Percentiles rank a stretch among this genome's conserved stretches.
Conservation (phyloP, 345 rosid species). For the Eucalyptus albens region DNA sequence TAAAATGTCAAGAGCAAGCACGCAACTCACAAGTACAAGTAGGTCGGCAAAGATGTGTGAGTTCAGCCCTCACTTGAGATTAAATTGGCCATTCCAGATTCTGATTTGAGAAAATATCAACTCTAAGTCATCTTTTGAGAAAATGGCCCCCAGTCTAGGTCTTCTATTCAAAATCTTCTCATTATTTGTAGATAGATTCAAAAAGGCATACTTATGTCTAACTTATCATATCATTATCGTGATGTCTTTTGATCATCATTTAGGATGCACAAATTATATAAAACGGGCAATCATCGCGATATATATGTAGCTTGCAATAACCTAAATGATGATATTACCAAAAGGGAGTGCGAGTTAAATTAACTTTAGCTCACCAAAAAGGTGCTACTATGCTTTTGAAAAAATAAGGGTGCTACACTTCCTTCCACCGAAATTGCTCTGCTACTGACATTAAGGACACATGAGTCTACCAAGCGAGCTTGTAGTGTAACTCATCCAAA, state of each 20-base stretch:
- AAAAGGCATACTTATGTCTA: not conserved
- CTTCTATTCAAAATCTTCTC: not conserved
- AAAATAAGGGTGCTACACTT: not conserved
- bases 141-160: fast-evolving
- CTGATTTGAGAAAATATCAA: fast-evolving
- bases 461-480: not conserved
- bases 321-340: not conserved
- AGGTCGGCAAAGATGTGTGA: not conserved
- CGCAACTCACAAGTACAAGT: fast-evolving
- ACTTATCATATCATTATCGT: not conserved
- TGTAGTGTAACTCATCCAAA: not conserved
- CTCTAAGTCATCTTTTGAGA: not conserved
- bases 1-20: not conserved
- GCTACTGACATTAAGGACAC: not conserved
- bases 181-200: not conserved
- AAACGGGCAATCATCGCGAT: not conserved
- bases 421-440: not conserved
- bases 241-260: not conserved
- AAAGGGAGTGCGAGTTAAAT: not conserved
- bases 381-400: not conserved
- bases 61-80: too few relatives aligned
- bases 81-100: not conserved
- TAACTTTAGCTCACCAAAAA: not conserved
- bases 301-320: not conserved
- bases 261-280: not conserved